phyloP scores from a whole-genome alignment of 2,329 filamentous ascomycete genomes.

The Penicillium palitans region DNA sequence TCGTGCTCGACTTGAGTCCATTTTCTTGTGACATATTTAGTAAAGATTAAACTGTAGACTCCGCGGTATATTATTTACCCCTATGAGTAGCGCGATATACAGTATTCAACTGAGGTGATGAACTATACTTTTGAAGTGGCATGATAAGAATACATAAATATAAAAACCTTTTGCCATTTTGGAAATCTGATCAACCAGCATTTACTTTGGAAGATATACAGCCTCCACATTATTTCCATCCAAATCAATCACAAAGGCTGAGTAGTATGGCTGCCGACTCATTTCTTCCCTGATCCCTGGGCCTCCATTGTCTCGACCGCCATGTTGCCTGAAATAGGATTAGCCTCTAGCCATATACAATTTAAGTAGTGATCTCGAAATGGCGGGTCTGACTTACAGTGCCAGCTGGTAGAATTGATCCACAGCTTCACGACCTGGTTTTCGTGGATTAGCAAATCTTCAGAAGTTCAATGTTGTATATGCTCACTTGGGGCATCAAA shows the following conservation, averaged over 20 bases:
- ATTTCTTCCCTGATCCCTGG: constrained; percentile 7
- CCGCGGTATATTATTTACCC: not conserved
- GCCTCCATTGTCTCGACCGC: not conserved
- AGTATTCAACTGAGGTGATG: no score
- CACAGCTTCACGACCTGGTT: constrained; percentile 1
- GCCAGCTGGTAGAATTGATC: constrained; percentile 8
- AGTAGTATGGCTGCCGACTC: constrained; percentile 8
- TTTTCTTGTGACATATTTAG: not conserved
- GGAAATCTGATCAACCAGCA: not conserved
- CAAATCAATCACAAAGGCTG: constrained; percentile 3
- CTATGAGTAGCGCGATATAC: no score
- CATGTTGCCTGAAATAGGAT: not conserved
- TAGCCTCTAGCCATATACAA: not conserved
- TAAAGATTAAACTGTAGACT: not conserved
- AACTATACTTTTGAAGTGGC: not conserved
- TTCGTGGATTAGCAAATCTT: not conserved
- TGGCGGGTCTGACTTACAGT: not conserved
- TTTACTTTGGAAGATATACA: constrained; percentile 3
- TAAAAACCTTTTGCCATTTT: no score
- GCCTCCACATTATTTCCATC: constrained; percentile 6
- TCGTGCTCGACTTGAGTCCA: not conserved
- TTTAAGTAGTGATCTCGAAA: no score
- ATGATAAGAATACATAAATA: not conserved
- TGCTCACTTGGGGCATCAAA: constrained; percentile 6
- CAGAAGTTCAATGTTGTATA: not conserved